Evolutionary conservation across 192 early-diverging fungal species (phyloP).

Genomic region (Coemansia sp.): DNA sequence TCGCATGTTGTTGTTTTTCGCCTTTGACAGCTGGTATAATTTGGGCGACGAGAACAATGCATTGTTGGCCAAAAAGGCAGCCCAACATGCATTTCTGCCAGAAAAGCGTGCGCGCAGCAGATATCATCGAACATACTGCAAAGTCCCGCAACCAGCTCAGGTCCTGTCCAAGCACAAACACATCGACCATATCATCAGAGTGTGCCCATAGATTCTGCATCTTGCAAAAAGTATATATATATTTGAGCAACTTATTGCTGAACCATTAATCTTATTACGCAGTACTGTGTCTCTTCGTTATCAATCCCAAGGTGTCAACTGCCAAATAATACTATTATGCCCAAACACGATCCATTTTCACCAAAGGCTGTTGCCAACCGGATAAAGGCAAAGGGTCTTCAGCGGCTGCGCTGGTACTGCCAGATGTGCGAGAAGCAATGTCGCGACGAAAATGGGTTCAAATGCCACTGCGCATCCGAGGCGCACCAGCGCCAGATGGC

Average conservation of each 20-base stretch:
- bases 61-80: neutral
- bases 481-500: conserved; percentile 89
- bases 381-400: conserved; percentile 90
- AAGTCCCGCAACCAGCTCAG: no score
- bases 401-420: conserved; percentile 88
- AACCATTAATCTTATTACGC: neutral
- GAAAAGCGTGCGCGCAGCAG: no score
- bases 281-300: neutral
- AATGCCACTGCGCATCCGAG: conserved; percentile 87
- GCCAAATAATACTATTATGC: conserved; percentile 45
- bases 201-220: no score
- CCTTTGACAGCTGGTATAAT: no score
- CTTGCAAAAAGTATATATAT: no score
- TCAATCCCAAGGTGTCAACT: neutral
- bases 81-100: no score
- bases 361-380: conserved; percentile 88
- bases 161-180: no score
- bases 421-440: conserved; percentile 91
- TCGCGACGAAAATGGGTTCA: conserved; percentile 95
- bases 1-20: no score
- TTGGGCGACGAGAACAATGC: no score
- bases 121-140: no score
- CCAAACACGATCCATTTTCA: conserved; percentile 70
- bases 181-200: no score
- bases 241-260: no score